Evolutionary conservation across 805 yeast genomes (phyloP).

Genomic region (Henningerozyma blattae): DNA sequence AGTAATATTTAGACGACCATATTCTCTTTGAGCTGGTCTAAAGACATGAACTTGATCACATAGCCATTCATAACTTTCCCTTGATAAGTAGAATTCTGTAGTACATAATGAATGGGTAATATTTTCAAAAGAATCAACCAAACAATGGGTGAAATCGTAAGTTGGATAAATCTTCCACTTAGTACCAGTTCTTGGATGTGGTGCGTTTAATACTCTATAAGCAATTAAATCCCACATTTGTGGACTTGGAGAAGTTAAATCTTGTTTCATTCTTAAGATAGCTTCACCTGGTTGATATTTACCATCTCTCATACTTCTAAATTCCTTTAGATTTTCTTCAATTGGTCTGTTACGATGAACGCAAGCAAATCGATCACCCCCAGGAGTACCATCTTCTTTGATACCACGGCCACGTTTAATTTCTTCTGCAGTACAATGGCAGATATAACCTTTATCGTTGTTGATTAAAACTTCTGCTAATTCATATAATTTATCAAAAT

Average conservation of each 20-base stretch:
- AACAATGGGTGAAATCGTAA: constrained; percentile 97
- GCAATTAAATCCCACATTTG: constrained; percentile 99
- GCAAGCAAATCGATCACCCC: constrained; percentile 84
- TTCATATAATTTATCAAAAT: constrained; percentile 78
- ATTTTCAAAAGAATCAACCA: constrained; percentile 95
- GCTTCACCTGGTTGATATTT: constrained; percentile 83
- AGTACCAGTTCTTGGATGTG: constrained; percentile 93
- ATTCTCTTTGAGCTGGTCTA: constrained; percentile 98
- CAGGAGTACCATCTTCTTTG: constrained; percentile 82
- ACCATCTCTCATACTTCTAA: constrained; percentile 89
- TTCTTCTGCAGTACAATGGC: constrained; percentile 87
- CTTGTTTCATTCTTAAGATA: constrained; percentile 94
- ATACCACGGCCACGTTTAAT: constrained; percentile 85
- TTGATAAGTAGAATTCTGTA: constrained; percentile 80
- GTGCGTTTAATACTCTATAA: constrained; percentile 82
- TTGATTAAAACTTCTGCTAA: constrained; percentile 75
- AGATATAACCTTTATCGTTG: constrained; percentile 72
- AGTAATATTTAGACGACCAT: constrained; percentile 88
- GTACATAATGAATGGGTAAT: constrained; percentile 95
- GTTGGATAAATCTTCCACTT: constrained; percentile 98
- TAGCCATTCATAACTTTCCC: constrained; percentile 97
- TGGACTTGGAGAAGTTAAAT: constrained; percentile 78
- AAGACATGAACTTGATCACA: constrained; percentile 91
- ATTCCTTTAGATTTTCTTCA: constrained; percentile 68
- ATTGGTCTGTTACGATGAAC: constrained; percentile 57